Evolutionary conservation across 768 basidiomycete species (phyloP).

Genomic region (Amanita exitialis): DNA sequence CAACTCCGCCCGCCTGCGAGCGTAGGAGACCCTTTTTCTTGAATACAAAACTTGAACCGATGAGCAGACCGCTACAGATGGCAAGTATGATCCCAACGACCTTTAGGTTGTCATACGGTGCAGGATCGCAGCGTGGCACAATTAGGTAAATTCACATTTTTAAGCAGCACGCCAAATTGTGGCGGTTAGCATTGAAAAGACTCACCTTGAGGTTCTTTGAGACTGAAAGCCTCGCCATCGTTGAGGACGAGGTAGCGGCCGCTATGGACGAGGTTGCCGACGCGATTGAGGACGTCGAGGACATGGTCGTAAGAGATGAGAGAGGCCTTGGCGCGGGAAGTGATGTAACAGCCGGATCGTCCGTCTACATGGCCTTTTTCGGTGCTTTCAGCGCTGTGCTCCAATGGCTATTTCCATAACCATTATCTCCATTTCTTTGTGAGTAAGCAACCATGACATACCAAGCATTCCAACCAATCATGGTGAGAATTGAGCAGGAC

Average conservation of each 20-base stretch:
- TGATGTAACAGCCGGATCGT: not conserved
- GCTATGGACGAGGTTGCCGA: constrained; percentile 23
- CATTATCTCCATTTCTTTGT: no score
- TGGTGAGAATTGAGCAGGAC: no score
- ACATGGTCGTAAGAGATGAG: constrained; percentile 14
- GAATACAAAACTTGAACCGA: constrained; percentile 90
- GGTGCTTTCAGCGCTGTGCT: not conserved
- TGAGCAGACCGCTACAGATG: constrained; percentile 72
- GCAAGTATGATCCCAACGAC: constrained; percentile 73
- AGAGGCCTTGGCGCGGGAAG: no score
- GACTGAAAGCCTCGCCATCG: constrained; percentile 23
- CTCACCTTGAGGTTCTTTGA: constrained; percentile 43
- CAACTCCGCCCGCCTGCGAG: constrained; percentile 69
- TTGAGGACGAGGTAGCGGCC: constrained; percentile 30
- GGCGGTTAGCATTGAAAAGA: constrained; percentile 1
- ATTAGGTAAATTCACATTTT: not conserved
- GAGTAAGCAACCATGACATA: no score
- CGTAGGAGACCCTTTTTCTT: constrained; percentile 92
- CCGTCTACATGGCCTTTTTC: not conserved
- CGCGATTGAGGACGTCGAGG: constrained; percentile 19
- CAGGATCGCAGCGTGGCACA: not conserved
- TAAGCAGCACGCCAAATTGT: not conserved
- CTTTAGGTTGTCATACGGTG: constrained; percentile 20
- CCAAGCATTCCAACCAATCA: no score
- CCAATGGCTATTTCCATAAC: no score